phyloP scores from a whole-genome alignment of 2,329 filamentous ascomycete species.

The Alternaria triticina region DNA sequence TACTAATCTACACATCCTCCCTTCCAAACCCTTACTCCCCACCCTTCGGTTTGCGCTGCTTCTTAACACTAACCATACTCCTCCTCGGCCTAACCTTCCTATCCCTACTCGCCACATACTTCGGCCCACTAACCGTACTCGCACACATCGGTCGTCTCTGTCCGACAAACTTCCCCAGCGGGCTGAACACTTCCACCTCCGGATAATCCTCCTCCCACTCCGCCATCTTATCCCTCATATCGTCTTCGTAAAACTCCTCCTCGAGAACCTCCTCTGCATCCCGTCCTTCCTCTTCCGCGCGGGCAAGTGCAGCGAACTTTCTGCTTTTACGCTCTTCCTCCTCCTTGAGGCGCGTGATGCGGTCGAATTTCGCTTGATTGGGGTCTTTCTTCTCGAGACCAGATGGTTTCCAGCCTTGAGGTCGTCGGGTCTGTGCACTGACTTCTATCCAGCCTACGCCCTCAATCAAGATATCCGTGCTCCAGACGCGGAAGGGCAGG shows the following conservation, averaged over 20 bases:
- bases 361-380: conserved; percentile 30
- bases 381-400: conserved; percentile 58
- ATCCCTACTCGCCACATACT: conserved; percentile 57
- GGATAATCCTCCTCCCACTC: conserved; percentile 59
- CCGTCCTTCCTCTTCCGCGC: conserved; percentile 11
- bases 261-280: conserved; percentile 42
- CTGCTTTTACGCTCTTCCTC: conserved; percentile 19
- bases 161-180: conserved; percentile 80
- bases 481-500: conserved; percentile 80
- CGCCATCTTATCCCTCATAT: conserved; percentile 18
- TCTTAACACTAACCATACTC: conserved; percentile 67
- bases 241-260: conserved; percentile 26
- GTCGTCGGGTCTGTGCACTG: conserved; percentile 74
- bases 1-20: neutral
- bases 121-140: conserved; percentile 66
- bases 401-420: conserved; percentile 37
- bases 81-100: conserved; percentile 65
- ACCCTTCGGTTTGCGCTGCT: conserved; percentile 33
- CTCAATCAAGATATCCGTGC: conserved; percentile 86
- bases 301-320: conserved; percentile 27
- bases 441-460: conserved; percentile 94
- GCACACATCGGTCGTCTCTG: conserved; percentile 72
- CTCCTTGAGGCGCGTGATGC: conserved; percentile 10
- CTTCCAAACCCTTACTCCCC: neutral
- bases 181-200: conserved; percentile 82